Evolutionary conservation across 164 flowering plant genomes (phyloP), one percentile per base, ranked within the genome.

Genomic region (Magnolia sinica): DNA sequence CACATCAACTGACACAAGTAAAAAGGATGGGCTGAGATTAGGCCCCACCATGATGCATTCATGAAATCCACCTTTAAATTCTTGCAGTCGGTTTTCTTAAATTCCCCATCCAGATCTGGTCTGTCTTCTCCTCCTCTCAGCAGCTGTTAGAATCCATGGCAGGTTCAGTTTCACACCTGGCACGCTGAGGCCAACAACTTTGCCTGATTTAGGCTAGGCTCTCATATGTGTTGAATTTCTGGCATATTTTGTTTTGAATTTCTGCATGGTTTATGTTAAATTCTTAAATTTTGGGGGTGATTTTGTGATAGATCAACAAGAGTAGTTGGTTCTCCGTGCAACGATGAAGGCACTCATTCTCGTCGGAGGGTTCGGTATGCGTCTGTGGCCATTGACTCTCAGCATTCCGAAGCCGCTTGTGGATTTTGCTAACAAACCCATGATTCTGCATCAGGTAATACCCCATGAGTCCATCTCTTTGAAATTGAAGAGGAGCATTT

Each of bases 301-400:
- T 14, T 55, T 55, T 9, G 11, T 55, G 16, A 55, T 9, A 9
- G 11, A 74, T 78, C 16, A 22, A 58, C 87, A 87, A 87, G 81
- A 74, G 78, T 76, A 72, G 73, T 37, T 73, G 78, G 45, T 66
- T 58, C 72, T 76, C 74, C 45, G 8, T 58, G 18, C 67, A 84
- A 88, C 51, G 49, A 96, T 96, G 99, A 96, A 96, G 97, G 99
- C 99, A 19, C 94, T 96, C 64, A 94, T 96, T 87, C 98, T 96
- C 67, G 99, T 94, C 83, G 99, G 99, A 82, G 99, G 99, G 4
- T 94, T 92, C 79, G 96, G 99, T 64, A 96, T 96, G 16, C 87
- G 99, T 79, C 82, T 96, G 91, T 88, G 98, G 90, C 99, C 99
- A n/a, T 81, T 96, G 90, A 94, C 99, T 0, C 92, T 96, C 24